Base-by-base conservation (phyloP, 148 eudicot species). In the Limonium bicolor region DNA sequence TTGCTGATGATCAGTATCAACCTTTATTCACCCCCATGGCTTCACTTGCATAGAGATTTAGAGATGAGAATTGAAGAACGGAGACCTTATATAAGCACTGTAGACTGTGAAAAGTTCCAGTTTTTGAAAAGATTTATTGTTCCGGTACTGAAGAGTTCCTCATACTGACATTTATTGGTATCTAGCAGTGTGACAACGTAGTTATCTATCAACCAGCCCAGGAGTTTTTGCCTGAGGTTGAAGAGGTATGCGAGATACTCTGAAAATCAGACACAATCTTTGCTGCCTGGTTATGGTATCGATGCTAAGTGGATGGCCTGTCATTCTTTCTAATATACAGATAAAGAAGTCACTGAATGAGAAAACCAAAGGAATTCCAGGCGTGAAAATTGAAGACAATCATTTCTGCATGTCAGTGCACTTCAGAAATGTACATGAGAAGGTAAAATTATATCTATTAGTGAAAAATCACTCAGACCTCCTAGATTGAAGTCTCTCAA, bases 381-480 rank as follows among this genome's bases (percentile, higher is more conserved):
- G 48, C n/a, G 48, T 43, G 31, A 43, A 43, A 5, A 14, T 43
- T 14, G 48, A 43, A 43, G 48, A 43, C 31, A 43, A 43, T n/a
- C 13, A 43, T 20, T 43, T 23, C 20, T 43, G 48, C 27, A 43
- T 43, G 48, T 43, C 48, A 23, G 48, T 43, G 15, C 48, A 43
- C 48, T 43, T 13, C 48, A 43, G 48, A n/a, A 25, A 43, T 43
- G 48, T 43, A 31, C 48, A 43, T 13, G 48, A 25, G 7, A 43
- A 25, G 48, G 47, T 42, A 42, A 27, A 42, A 2, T 6, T n/a
- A 23, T 5, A 42, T 22, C 7, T 24, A n/a, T n/a, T n/a, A n/a
- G n/a, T n/a, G n/a, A n/a, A n/a, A n/a, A n/a, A n/a, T n/a, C n/a
- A n/a, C n/a, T n/a, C n/a, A n/a, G n/a, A n/a, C n/a, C n/a, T n/a